phyloP scores from a whole-genome alignment of 176 grass and related monocot genomes.

The Musa beccarii region DNA sequence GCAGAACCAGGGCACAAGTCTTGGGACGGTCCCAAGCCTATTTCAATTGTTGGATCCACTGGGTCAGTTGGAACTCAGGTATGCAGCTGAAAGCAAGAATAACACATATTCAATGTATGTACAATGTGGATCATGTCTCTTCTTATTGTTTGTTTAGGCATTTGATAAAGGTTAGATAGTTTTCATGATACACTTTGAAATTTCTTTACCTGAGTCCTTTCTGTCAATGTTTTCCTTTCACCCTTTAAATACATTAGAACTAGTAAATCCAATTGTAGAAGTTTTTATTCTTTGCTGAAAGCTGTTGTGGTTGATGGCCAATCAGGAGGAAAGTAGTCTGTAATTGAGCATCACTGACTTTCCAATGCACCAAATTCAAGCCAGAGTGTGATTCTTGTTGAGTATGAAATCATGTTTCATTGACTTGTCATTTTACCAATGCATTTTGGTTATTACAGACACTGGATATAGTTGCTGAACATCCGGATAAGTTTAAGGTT shows the following conservation, averaged over 20 bases:
- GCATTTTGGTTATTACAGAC: slow-evolving; percentile 41
- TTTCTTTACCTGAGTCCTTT: too few species aligned
- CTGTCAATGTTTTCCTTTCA: too few species aligned
- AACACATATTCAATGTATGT: background rate
- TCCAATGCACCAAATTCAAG: background rate
- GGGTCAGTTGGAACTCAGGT: slow-evolving; percentile 98
- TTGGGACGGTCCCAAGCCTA: slow-evolving; percentile 80
- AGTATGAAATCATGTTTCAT: background rate
- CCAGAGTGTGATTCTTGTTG: too few species aligned
- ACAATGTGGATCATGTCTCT: too few species aligned
- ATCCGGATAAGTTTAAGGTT: slow-evolving; percentile 87
- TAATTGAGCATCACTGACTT: background rate
- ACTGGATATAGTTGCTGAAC: slow-evolving; percentile 80
- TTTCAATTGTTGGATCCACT: slow-evolving; percentile 91
- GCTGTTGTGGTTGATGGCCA: too few species aligned
- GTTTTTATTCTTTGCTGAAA: too few species aligned
- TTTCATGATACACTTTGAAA: background rate
- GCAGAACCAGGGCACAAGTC: slow-evolving; percentile 41
- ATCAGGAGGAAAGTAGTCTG: too few species aligned
- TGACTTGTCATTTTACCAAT: background rate
- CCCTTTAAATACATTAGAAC: too few species aligned
- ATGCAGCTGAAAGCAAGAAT: background rate
- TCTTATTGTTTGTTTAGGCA: background rate
- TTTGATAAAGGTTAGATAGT: background rate
- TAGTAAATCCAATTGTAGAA: too few species aligned